phyloP scores from a whole-genome alignment of 208 protist genomes.

The Leishmania aethiopica region DNA sequence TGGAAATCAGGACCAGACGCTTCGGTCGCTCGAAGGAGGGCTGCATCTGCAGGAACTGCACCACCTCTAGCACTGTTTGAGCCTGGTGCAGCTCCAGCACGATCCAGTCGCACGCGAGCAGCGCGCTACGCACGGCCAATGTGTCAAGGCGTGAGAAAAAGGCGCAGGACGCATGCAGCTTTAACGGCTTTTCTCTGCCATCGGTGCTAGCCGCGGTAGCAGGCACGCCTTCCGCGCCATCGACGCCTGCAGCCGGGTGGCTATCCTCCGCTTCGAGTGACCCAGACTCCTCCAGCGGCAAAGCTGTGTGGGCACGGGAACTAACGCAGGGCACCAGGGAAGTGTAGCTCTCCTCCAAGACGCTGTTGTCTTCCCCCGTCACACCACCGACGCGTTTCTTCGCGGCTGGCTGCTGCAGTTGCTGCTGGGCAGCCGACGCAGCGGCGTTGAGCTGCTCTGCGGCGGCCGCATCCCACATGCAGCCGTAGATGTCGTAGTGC shows the following conservation, averaged over 20 bases:
- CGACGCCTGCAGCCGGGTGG: not conserved
- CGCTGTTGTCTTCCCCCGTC: not conserved
- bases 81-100: conserved; percentile 80
- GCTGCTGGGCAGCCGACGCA: not conserved
- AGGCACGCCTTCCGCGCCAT: not conserved
- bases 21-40: conserved; percentile 73
- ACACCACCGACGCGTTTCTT: conserved; percentile 1
- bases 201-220: not conserved
- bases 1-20: conserved; percentile 87
- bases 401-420: not conserved
- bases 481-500: conserved; percentile 71
- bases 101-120: conserved; percentile 77
- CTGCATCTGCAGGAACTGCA: conserved; percentile 64
- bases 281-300: not conserved
- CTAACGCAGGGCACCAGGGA: conserved; percentile 14
- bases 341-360: conserved; percentile 12
- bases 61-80: conserved; percentile 84
- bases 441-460: conserved; percentile 34
- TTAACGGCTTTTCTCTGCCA: not conserved
- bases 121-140: conserved; percentile 50
- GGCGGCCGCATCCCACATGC: conserved; percentile 66
- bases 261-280: not conserved
- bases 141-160: conserved; percentile 73
- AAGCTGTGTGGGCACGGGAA: not conserved
- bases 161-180: not conserved